Percentiles rank a stretch among this genome's conserved stretches.
phyloP scores from a whole-genome alignment of 202 grass and related monocot species.

The Schoenoplectus triqueter region DNA sequence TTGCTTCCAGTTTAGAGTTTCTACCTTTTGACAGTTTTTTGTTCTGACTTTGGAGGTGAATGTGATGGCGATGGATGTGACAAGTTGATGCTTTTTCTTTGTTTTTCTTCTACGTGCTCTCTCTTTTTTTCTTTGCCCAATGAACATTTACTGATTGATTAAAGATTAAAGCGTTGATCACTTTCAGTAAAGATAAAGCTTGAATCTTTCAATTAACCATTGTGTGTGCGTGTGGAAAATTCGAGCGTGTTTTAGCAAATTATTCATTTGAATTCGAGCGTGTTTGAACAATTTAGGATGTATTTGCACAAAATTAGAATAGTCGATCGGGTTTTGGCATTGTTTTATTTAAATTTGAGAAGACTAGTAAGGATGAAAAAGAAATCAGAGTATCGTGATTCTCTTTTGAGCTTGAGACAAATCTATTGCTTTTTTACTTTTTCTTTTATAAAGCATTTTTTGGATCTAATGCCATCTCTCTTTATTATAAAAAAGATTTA shows the following conservation, averaged over 20 bases:
- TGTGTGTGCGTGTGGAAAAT: conserved; percentile 16
- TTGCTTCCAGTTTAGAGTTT: conserved; percentile 13
- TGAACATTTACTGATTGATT: conserved; percentile 30
- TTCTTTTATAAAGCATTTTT: conserved; percentile 45
- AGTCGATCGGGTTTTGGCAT: neutral
- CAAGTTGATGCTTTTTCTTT: conserved; percentile 19
- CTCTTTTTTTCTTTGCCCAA: conserved; percentile 11
- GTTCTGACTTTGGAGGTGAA: conserved; percentile 13
- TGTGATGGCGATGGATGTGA: conserved; percentile 28
- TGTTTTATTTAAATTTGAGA: conserved; percentile 25
- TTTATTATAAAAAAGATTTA: conserved; percentile 39
- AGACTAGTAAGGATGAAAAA: neutral
- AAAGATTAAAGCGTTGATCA: conserved; percentile 39
- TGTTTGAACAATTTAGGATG: conserved; percentile 8
- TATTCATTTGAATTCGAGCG: neutral
- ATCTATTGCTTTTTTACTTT: conserved; percentile 35
- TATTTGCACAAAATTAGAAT: neutral
- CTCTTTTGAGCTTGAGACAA: conserved; percentile 43
- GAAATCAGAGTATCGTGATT: conserved; percentile 26
- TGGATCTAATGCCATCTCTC: conserved; percentile 40
- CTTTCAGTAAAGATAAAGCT: conserved; percentile 33
- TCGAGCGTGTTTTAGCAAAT: conserved; percentile 2
- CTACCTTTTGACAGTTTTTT: conserved; percentile 3
- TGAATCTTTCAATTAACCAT: neutral
- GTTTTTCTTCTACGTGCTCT: neutral